Evolutionary conservation across 2,329 filamentous ascomycete genomes (phyloP).

Genomic region (Pseudogymnoascus sp.): DNA sequence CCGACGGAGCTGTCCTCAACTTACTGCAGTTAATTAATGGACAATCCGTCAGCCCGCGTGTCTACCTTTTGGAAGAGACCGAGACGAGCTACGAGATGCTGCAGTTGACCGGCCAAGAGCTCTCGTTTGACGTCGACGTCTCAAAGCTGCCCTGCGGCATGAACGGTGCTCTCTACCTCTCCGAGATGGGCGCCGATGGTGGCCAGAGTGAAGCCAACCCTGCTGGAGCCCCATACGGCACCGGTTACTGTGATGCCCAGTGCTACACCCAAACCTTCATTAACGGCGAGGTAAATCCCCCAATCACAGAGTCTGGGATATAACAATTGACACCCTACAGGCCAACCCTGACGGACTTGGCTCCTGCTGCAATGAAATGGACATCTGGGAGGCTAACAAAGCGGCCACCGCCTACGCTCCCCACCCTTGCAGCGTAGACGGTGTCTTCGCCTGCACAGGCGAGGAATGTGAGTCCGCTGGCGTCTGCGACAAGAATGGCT

Average conservation of each 20-base stretch:
- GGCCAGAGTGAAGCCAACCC: slow-evolving; percentile 28
- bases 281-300: background rate
- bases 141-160: slow-evolving; percentile 36
- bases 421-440: slow-evolving; percentile 39
- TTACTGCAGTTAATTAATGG: slow-evolving; percentile 25
- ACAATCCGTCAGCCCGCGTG: slow-evolving; percentile 30
- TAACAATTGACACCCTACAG: slow-evolving; percentile 37
- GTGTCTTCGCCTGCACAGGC: slow-evolving; percentile 38
- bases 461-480: slow-evolving; percentile 33
- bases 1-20: slow-evolving; percentile 30
- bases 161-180: slow-evolving; percentile 41
- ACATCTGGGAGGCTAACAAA: slow-evolving; percentile 48
- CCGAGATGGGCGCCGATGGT: slow-evolving; percentile 32
- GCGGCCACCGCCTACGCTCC: slow-evolving; percentile 38
- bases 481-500: slow-evolving; percentile 37
- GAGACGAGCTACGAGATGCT: slow-evolving; percentile 37
- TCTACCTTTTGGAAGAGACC: slow-evolving; percentile 36
- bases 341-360: slow-evolving; percentile 37
- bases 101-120: slow-evolving; percentile 35
- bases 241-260: slow-evolving; percentile 40
- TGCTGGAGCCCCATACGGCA: slow-evolving; percentile 39
- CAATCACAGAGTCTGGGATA: slow-evolving; percentile 18
- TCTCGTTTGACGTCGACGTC: slow-evolving; percentile 35
- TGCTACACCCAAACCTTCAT: slow-evolving; percentile 20
- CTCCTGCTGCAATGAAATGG: slow-evolving; percentile 46